Evolutionary conservation across 495 filamentous ascomycete species (phyloP), one percentile per base, ranked within the genome.

Genomic region (Clavariopsis aquatica): DNA sequence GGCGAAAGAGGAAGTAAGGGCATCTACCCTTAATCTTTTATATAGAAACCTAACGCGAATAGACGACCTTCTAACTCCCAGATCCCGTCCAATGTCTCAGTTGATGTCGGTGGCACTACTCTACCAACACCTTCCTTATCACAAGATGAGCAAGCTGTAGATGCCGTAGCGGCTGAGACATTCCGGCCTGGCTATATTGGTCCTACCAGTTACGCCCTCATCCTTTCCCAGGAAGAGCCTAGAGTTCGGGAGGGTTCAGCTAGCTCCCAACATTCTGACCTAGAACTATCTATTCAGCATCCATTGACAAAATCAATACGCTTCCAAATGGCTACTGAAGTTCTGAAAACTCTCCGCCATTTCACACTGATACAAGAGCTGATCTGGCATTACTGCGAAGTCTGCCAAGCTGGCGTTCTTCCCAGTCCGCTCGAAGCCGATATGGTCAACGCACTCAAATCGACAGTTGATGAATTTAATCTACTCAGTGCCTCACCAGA

Each of bases 101-200:
- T 57, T 3, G 36, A 24, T 26, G 22, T 24, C 5, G 10, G 45
- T 41, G 29, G 2, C 20, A 29, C 51, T 13, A n/a, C 22, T 22
- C 38, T 45, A 20, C 47, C 47, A 5, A 52, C 47, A 3, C 38
- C 51, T 12, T 47, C 60, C 22, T 22, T 36, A 45, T 54, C 54
- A 8, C 38, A 54, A 27, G 49, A 55, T 28, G 49, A 61, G 0
- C 15, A 45, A 13, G 24, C 26, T 17, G 36, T 26, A 0, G 56
- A 66, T 34, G 23, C 56, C n/a, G 51, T 56, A 9, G 20, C 47
- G 1, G 43, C 49, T 1, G 23, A 66, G 36, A 49, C n/a, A 13
- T 56, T 54, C 53, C 36, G 49, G 17, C 63, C 63, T 29, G 63
- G 63, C 0, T 66, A 66, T 27, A 49, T 66, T 10, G 63, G 63